Conservation (phyloP, 202 grass and related monocot species). For the Panicum hallii region DNA sequence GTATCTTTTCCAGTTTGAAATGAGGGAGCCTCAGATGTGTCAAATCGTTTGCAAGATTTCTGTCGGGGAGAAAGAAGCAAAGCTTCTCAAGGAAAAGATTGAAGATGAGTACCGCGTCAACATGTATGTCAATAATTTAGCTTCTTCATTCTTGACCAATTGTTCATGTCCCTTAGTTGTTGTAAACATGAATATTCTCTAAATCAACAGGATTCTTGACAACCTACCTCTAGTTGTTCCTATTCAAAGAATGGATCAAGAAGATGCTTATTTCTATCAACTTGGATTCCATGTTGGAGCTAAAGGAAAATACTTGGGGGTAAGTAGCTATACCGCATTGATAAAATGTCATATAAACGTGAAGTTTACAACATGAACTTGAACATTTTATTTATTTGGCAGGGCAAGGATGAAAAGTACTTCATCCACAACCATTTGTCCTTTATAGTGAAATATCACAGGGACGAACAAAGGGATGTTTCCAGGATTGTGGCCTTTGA, state of each 20-base stretch:
- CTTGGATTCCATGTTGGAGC: constrained; percentile 88
- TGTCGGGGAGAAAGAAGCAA: constrained; percentile 71
- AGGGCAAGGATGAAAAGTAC: constrained; percentile 94
- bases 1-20: constrained; percentile 73
- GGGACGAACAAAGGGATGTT: constrained; percentile 73
- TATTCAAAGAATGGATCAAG: constrained; percentile 82
- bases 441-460: constrained; percentile 93
- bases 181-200: constrained; percentile 31
- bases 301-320: constrained; percentile 85
- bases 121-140: constrained; percentile 57
- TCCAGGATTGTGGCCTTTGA: constrained; percentile 94
- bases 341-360: constrained; percentile 24
- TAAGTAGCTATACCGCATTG: constrained; percentile 47
- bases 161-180: constrained; percentile 23
- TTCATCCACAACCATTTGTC: constrained; percentile 97
- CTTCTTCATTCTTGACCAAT: constrained; percentile 24
- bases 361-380: constrained; percentile 23
- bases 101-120: constrained; percentile 91
- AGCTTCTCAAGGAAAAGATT: constrained; percentile 88
- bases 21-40: constrained; percentile 85
- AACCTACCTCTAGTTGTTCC: constrained; percentile 90
- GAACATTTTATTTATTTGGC: constrained; percentile 23
- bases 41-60: constrained; percentile 82
- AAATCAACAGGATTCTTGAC: constrained; percentile 81
- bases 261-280: constrained; percentile 75